Conservation (phyloP, 441 rosid species). For the Codiaeum variegatum region DNA sequence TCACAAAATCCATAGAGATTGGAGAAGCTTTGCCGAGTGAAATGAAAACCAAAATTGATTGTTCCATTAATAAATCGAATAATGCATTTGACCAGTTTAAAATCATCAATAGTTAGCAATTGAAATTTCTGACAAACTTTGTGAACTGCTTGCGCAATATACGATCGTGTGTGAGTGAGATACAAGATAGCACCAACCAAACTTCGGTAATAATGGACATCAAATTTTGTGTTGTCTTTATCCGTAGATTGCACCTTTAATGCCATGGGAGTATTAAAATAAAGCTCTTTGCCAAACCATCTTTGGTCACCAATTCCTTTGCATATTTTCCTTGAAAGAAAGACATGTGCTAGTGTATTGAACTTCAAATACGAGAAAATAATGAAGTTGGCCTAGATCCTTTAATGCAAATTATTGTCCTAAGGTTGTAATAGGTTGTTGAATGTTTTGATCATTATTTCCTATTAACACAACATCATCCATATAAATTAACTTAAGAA, state of each 20-base stretch:
- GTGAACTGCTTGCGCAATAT: neutral
- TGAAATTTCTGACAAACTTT: neutral
- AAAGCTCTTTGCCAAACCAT: neutral
- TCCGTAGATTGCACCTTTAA: neutral
- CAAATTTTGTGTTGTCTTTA: neutral
- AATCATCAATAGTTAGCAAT: neutral
- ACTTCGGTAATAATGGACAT: neutral
- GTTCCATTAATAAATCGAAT: neutral
- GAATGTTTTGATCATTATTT: neutral
- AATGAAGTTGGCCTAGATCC: neutral
- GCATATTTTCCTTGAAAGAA: neutral
- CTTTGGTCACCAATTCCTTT: neutral
- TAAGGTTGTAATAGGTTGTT: neutral
- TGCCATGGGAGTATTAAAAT: neutral
- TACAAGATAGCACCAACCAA: neutral
- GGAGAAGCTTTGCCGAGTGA: neutral
- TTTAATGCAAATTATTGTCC: neutral
- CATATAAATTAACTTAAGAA: neutral
- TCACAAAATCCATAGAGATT: neutral
- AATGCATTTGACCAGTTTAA: neutral
- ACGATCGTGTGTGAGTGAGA: neutral
- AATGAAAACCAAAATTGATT: neutral
- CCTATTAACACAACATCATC: neutral
- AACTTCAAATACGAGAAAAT: neutral
- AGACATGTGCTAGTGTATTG: neutral